Conservation (phyloP, 73 alveolate species). For the Uronychia binucleata region DNA sequence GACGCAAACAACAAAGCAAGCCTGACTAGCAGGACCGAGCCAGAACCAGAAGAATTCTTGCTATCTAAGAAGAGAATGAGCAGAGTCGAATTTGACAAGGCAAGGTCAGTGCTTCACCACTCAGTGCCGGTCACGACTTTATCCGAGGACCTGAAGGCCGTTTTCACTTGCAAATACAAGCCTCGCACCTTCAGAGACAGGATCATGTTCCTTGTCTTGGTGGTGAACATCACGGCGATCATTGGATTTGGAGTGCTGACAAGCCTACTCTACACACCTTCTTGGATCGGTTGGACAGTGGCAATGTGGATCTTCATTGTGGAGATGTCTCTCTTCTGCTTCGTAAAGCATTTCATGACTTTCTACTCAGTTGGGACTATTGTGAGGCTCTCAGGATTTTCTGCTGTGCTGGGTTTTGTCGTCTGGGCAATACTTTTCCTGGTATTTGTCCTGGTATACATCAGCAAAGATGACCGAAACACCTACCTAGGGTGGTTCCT, state of each 20-base stretch:
- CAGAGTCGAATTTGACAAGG: background rate
- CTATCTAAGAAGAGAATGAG: background rate
- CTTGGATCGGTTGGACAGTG: constrained; percentile 9
- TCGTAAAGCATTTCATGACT: background rate
- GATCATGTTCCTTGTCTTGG: background rate
- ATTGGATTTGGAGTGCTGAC: background rate
- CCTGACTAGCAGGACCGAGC: background rate
- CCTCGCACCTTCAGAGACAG: background rate
- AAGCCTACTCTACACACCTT: background rate
- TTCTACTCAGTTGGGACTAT: background rate
- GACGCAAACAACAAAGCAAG: background rate
- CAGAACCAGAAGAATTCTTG: background rate
- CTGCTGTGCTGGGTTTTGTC: background rate
- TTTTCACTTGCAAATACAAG: background rate
- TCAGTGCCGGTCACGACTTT: background rate
- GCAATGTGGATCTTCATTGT: background rate
- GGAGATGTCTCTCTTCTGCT: background rate
- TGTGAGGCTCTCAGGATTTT: background rate
- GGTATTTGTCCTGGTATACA: background rate
- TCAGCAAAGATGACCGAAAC: background rate
- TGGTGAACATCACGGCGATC: background rate
- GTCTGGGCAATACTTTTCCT: background rate
- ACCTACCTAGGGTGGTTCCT: background rate
- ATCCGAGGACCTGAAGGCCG: background rate
- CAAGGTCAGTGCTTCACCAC: background rate